A percentile compares a stretch with the other conserved stretches of the same genome.
phyloP scores from a whole-genome alignment of 176 grass and related monocot species.

The Tillandsia leiboldiana region DNA sequence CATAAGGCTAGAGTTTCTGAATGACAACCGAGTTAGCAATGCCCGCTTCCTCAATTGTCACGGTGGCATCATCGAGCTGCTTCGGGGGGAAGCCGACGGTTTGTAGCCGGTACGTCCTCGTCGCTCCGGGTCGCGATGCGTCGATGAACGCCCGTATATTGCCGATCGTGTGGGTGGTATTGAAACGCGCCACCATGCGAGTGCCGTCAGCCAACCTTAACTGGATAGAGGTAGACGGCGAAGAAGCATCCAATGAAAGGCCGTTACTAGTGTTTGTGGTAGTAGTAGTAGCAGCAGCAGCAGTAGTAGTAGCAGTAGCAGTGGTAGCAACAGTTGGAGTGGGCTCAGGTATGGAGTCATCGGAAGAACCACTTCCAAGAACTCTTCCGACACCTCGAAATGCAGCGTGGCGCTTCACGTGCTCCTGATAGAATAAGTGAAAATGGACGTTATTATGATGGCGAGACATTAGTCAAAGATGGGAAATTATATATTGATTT shows the following conservation, averaged over 20 bases:
- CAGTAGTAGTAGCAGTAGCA: slow-evolving; percentile 11
- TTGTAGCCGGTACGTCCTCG: slow-evolving; percentile 49
- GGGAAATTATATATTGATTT: not conserved
- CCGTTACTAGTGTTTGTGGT: not conserved
- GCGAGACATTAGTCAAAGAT: not conserved
- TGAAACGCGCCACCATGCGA: slow-evolving; percentile 69
- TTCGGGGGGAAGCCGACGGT: slow-evolving; percentile 71
- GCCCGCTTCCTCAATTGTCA: slow-evolving; percentile 76
- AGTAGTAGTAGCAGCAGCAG: not conserved
- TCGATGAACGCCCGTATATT: slow-evolving; percentile 68
- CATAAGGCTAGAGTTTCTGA: slow-evolving; percentile 43
- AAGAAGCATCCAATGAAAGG: slow-evolving; percentile 45
- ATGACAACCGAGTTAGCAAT: slow-evolving; percentile 86
- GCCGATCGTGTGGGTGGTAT: slow-evolving; percentile 52
- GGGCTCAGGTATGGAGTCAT: slow-evolving; percentile 19
- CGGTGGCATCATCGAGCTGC: slow-evolving; percentile 44
- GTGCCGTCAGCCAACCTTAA: slow-evolving; percentile 82
- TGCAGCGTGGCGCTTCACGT: slow-evolving; percentile 22
- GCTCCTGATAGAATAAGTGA: slow-evolving; percentile 34
- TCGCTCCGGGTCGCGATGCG: slow-evolving; percentile 44
- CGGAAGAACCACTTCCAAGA: slow-evolving; percentile 25
- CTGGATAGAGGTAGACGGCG: slow-evolving; percentile 83
- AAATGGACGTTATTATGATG: not conserved
- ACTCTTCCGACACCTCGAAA: slow-evolving; percentile 56
- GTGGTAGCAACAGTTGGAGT: slow-evolving; percentile 11